Conservation (phyloP, 495 filamentous ascomycete genomes). For the Hypoxylon rickii region DNA sequence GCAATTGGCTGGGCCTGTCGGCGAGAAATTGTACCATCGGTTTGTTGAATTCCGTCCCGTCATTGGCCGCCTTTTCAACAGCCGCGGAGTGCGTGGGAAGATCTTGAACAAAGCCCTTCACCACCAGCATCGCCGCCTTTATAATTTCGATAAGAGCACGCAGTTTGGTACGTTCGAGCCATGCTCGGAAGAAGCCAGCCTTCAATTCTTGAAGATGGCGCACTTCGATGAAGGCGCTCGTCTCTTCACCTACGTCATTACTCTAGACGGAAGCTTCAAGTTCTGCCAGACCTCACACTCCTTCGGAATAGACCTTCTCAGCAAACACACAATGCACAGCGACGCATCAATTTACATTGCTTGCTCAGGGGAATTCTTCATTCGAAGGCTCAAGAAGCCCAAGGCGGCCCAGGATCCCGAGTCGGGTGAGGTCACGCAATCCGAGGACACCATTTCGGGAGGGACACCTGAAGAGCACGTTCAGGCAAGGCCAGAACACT, state of each 20-base stretch:
- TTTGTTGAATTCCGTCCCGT: slow-evolving; percentile 93
- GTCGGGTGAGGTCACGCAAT: slow-evolving; percentile 30
- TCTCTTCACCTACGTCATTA: slow-evolving; percentile 91
- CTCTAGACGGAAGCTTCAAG: slow-evolving; percentile 79
- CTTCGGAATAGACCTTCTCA: slow-evolving; percentile 88
- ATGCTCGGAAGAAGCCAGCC: slow-evolving; percentile 64
- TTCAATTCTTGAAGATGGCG: slow-evolving; percentile 82
- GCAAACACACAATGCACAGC: slow-evolving; percentile 95
- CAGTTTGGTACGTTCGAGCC: slow-evolving; percentile 62
- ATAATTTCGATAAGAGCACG: slow-evolving; percentile 80
- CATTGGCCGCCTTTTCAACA: slow-evolving; percentile 85
- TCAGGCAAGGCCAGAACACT: slow-evolving; percentile 64
- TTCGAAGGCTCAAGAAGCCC: slow-evolving; percentile 61
- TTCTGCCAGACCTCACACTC: slow-evolving; percentile 96
- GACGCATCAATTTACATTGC: slow-evolving; percentile 89
- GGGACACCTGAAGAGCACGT: slow-evolving; percentile 48
- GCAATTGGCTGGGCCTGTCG: slow-evolving; percentile 83
- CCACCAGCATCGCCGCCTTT: slow-evolving; percentile 85
- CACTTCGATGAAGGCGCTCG: slow-evolving; percentile 84
- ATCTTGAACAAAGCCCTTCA: slow-evolving; percentile 84
- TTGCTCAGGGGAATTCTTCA: slow-evolving; percentile 90
- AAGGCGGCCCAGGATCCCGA: slow-evolving; percentile 22
- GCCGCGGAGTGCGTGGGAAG: slow-evolving; percentile 72
- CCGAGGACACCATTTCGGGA: slow-evolving; percentile 35
- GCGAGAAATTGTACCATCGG: slow-evolving; percentile 77